Base-by-base conservation (phyloP, 1,284 basidiomycete species). In the Pulveroboletus ridleyi region DNA sequence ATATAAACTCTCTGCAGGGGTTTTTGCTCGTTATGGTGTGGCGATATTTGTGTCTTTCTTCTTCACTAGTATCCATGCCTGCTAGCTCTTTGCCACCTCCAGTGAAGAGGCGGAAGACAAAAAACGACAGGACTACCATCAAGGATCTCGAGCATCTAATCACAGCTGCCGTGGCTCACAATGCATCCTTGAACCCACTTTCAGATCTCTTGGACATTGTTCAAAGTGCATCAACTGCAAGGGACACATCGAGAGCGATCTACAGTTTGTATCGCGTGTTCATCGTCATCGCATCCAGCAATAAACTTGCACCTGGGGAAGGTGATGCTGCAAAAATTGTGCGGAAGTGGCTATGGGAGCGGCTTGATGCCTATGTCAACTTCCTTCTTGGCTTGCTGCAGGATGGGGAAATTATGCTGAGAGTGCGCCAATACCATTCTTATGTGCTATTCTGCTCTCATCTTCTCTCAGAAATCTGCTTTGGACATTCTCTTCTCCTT, bases 191-290 rank as follows among this genome's bases (percentile, higher is more conserved):
- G 52, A 98, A 98, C 74, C 82, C 89, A 2, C 82, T 97, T 25
- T 86, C 89, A 10, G 92, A 95, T 74, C 86, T 98, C 11, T 76
- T 95, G 61, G 80, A 87, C 20, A 78, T 93, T 46, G 83, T 84
- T 46, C 72, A 79, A 25, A 74, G 75, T 33, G 70, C 80, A 4
- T 68, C 81, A 66, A 79, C 86, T 54, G 77, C 89, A 0, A 81
- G 84, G 67, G 81, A 87, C 47, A 84, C 87, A 15, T 91, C 91
- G 63, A 95, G 91, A 72, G 88, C 87, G 0, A 83, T 95, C 15
- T 97, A 95, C 79, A 89, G 94, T 1, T 77, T 94, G 25, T 96
- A 97, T 77, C 83, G 95, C 39, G 82, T 91, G 22, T 96, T 95
- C 74, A 87, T 94, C 8, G 72, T 85, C 35, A 78, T 94, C 41